Percentiles rank a stretch among this genome's conserved stretches.
These are phyloP conservation scores for Scheffersomyces coipomensis DNA, from an alignment of 805 yeast species.

Conservation along the genomic window DNA sequence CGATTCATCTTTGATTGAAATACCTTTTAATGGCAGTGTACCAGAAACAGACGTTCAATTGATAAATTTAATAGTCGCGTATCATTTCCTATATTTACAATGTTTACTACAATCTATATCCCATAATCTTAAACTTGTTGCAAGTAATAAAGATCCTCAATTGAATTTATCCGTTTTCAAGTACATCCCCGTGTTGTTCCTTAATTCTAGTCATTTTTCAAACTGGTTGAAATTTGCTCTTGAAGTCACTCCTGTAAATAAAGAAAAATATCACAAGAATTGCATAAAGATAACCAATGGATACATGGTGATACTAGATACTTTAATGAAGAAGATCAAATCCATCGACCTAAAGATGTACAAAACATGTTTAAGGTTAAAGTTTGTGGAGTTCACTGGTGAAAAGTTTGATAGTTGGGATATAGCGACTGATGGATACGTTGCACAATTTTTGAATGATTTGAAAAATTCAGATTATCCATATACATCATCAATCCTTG, in stretches of 20 bases:
- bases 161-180: constrained; percentile 10
- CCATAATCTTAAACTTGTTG: constrained; percentile 11
- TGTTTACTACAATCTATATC: constrained; percentile 21
- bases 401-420: constrained; percentile 1
- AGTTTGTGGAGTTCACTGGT: constrained; percentile 9
- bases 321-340: constrained; percentile 8
- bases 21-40: constrained; percentile 3
- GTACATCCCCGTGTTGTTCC: constrained; percentile 14
- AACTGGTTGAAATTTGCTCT: constrained; percentile 19
- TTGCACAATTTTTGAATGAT: background rate
- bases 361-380: constrained; percentile 10
- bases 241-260: constrained; percentile 4
- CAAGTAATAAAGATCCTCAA: constrained; percentile 8
- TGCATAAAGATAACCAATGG: constrained; percentile 23
- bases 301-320: constrained; percentile 17
- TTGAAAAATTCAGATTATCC: background rate
- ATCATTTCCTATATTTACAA: constrained; percentile 28
- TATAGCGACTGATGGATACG: background rate
- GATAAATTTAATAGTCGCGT: constrained; percentile 14
- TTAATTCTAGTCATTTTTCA: constrained; percentile 14
- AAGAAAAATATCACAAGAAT: constrained; percentile 18
- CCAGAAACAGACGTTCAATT: constrained; percentile 5
- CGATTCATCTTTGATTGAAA: background rate
- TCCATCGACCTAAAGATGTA: constrained; percentile 2
- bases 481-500: background rate